These are phyloP conservation scores for Kondoa malvinella DNA, from an alignment of 768 basidiomycete species.

Conservation along the genomic window DNA sequence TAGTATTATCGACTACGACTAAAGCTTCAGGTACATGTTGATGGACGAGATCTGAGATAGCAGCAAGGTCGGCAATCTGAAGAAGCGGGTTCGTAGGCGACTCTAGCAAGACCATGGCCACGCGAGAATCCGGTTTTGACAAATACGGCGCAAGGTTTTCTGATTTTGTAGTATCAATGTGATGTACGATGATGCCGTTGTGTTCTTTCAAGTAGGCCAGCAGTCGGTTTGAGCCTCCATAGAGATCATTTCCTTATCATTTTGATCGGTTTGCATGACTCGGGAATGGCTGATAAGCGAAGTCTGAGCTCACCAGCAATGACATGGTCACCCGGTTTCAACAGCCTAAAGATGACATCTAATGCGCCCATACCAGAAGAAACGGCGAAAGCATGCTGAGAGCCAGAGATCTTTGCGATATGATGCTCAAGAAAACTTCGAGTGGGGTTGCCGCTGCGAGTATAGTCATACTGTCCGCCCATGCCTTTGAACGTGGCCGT, in stretches of 20 bases:
- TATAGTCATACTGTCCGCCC: constrained; percentile 69
- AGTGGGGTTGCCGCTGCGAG: constrained; percentile 89
- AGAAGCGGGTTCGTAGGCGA: constrained; percentile 93
- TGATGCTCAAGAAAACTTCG: constrained; percentile 92
- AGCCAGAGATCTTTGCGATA: constrained; percentile 88
- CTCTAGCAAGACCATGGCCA: constrained; percentile 78
- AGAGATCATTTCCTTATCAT: constrained; percentile 70
- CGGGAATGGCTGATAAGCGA: background rate
- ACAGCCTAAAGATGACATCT: constrained; percentile 78
- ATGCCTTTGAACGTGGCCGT: constrained; percentile 95
- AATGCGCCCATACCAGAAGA: constrained; percentile 97
- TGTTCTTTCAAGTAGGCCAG: constrained; percentile 73
- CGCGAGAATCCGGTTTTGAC: constrained; percentile 32
- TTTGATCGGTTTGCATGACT: background rate
- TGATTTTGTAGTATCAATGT: constrained; percentile 79
- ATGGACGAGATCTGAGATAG: constrained; percentile 68
- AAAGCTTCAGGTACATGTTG: constrained; percentile 60
- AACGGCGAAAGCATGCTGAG: constrained; percentile 72
- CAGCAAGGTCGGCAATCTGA: constrained; percentile 77
- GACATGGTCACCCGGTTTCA: constrained; percentile 89
- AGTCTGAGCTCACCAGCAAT: constrained; percentile 47
- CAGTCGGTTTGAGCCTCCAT: constrained; percentile 92
- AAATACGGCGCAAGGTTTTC: constrained; percentile 47
- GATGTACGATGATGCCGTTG: constrained; percentile 72
- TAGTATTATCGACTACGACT: constrained; percentile 89